Base-by-base conservation (phyloP, 768 basidiomycete genomes). In the Hirschioporus abietinus region DNA sequence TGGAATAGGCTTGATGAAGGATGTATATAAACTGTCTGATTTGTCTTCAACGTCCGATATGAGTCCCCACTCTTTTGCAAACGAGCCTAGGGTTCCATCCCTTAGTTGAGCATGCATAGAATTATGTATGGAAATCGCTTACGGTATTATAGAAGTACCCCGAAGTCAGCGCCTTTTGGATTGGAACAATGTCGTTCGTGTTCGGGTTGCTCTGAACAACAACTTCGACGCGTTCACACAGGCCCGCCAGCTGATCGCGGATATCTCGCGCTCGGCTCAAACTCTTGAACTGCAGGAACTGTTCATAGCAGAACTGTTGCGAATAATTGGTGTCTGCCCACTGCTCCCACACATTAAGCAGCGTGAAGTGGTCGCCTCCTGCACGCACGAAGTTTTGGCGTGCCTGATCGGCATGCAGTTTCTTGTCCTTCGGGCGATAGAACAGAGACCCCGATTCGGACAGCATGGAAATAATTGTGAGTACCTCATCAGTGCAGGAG, bases 321-420 rank as follows among this genome's bases (percentile, higher is more conserved):
- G 94, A 96, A 74, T 95, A 99, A 73, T 95, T 95, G 25, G 96
- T 93, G 69, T 99, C 97, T 23, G 92, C 92, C 97, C 97, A 99
- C 74, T 98, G 96, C 75, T 98, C 96, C 91, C 95, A 99, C 15
- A 99, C 94, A 75, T 99, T 99, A 27, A 99, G 83, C 25, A 99
- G 78, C 7, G 96, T 99, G 75, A 99, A 99, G 78, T 99, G 97
- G 73, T 99, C 97, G 25, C 97, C 97, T 30, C 97, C 96, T 0
- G 92, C 82, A 63, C 94, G 93, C 66, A 96, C 89, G 74, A 99
- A 99, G 75, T 98, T 99, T 76, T 96, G 93, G 66, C 96, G 87
- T 4, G 97, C 97, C 79, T 98, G 95, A 73, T 99, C 96, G 17
- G 97, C 97, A 72, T 99, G 94, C 63, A 95, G 78, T 74, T 95